phyloP scores from a whole-genome alignment of 2,329 filamentous ascomycete species.

The Verticillium tricorpus region DNA sequence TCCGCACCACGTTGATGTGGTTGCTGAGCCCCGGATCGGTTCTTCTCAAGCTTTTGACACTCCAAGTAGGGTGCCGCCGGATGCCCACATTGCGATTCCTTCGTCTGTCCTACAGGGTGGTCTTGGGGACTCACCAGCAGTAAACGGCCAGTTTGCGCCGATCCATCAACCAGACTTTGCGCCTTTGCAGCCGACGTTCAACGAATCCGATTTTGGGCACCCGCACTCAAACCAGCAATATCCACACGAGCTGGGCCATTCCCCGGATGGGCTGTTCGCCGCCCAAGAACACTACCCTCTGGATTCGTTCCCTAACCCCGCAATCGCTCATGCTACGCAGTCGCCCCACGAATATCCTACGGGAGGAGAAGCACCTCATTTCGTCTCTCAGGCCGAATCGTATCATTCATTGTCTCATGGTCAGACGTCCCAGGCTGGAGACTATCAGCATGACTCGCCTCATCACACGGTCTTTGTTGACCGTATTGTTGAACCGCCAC shows the following conservation, averaged over 20 bases:
- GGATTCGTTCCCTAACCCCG: neutral
- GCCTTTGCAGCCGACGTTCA: neutral
- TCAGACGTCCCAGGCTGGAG: neutral
- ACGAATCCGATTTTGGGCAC: neutral
- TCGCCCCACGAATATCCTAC: neutral
- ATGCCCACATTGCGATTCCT: neutral
- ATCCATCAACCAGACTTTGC: neutral
- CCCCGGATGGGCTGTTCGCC: neutral
- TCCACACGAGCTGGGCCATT: neutral
- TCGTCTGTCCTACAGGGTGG: neutral
- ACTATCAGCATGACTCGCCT: neutral
- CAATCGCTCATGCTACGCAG: neutral
- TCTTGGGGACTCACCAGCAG: neutral
- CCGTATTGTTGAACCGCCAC: slow-evolving; percentile 7
- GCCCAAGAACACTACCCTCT: neutral
- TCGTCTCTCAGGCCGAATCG: neutral
- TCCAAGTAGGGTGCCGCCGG: neutral
- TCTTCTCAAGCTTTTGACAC: neutral
- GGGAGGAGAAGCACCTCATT: neutral
- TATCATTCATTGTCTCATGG: neutral
- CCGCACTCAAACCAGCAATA: neutral
- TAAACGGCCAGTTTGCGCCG: neutral
- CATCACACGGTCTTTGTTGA: slow-evolving; percentile 6
- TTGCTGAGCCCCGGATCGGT: slow-evolving; percentile 8
- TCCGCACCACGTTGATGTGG: slow-evolving; percentile 11